A percentile compares a stretch with the other conserved stretches of the same genome.
Conservation (phyloP, 1,139 yeast species). For the Lipomyces yarrowii region DNA sequence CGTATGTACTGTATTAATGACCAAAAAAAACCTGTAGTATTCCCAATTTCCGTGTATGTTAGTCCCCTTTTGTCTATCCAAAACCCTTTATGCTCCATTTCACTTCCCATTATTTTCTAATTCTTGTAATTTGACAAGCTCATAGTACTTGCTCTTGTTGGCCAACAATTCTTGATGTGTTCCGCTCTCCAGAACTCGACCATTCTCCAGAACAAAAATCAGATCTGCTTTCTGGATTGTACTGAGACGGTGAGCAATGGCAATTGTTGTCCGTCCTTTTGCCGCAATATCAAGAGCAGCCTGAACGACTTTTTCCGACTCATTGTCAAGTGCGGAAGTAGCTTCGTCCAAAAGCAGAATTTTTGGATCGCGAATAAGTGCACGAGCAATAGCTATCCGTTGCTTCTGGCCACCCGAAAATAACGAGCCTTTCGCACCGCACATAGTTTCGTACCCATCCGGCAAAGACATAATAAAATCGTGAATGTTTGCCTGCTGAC, state of each 20-base stretch:
- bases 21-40: too few relatives aligned
- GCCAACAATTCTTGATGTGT: slow-evolving; percentile 46
- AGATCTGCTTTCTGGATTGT: slow-evolving; percentile 92
- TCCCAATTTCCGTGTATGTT: too few relatives aligned
- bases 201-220: slow-evolving; percentile 73
- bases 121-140: slow-evolving; percentile 39
- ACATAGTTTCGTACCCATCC: slow-evolving; percentile 73
- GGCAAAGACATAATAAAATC: slow-evolving; percentile 76
- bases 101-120: background rate
- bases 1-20: too few relatives aligned
- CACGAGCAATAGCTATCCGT: slow-evolving; percentile 75
- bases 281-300: slow-evolving; percentile 60
- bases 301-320: slow-evolving; percentile 73
- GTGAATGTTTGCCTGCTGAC: slow-evolving; percentile 78
- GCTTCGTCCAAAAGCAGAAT: slow-evolving; percentile 72
- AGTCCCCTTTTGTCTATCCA: too few relatives aligned
- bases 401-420: slow-evolving; percentile 80
- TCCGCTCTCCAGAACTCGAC: slow-evolving; percentile 75
- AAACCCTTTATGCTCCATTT: background rate
- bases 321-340: slow-evolving; percentile 76
- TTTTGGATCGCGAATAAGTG: slow-evolving; percentile 58
- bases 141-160: slow-evolving; percentile 44
- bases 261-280: slow-evolving; percentile 72
- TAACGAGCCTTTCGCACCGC: slow-evolving; percentile 74
- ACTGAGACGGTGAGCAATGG: slow-evolving; percentile 83